Conservation (phyloP, 495 filamentous ascomycete genomes). For the Podospora comata region DNA sequence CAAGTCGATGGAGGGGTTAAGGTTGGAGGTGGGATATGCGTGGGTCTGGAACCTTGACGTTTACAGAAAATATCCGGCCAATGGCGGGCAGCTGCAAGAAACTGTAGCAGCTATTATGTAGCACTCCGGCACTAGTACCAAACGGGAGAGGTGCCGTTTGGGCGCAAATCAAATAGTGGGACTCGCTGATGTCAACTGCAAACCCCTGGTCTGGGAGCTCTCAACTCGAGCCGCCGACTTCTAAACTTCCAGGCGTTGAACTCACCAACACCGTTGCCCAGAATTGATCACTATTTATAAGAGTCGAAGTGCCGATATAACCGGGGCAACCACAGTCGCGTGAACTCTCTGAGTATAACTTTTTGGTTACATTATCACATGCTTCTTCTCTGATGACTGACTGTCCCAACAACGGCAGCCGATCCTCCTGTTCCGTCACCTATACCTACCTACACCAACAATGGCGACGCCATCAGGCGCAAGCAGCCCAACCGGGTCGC, state of each 20-base stretch:
- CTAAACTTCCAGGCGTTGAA: no score
- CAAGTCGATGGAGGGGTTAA: conserved; percentile 25
- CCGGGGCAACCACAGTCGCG: no score
- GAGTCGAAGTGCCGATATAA: neutral
- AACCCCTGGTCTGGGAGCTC: conserved; percentile 5
- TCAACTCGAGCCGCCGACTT: no score
- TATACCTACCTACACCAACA: neutral
- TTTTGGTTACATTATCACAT: neutral
- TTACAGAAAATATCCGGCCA: neutral
- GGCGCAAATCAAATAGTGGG: neutral
- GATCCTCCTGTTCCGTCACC: neutral
- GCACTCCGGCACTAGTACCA: neutral
- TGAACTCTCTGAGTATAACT: neutral
- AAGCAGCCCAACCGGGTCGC: neutral
- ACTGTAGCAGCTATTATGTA: neutral
- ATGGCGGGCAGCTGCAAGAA: neutral
- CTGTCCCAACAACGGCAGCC: neutral
- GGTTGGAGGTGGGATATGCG: conserved; percentile 3
- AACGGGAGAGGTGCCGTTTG: neutral
- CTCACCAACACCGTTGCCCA: neutral
- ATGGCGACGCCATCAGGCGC: conserved; percentile 1
- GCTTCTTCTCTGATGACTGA: neutral
- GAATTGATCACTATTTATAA: neutral
- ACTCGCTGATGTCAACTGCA: conserved; percentile 9
- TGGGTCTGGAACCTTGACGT: conserved; percentile 6